Percentiles rank a stretch among this genome's conserved stretches.
Conservation (phyloP, 1,139 yeast genomes). For the Suhomyces bribrorum region DNA sequence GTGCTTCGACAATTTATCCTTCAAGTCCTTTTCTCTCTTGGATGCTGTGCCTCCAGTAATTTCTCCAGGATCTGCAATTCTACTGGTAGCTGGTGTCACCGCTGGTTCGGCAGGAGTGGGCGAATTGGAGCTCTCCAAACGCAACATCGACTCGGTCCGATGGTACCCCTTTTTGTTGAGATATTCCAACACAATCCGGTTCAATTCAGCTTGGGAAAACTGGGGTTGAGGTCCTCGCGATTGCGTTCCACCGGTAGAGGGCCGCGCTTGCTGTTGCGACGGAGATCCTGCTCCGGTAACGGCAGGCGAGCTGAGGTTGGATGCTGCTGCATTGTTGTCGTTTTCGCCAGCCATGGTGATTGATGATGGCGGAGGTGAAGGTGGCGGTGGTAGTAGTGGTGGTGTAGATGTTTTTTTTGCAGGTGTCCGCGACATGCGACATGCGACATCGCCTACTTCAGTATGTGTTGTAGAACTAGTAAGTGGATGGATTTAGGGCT, state of each 20-base stretch:
- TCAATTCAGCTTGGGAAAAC: conserved; percentile 73
- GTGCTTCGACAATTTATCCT: conserved; percentile 30
- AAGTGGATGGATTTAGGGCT: no score
- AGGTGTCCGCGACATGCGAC: conserved; percentile 6
- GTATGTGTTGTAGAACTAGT: no score
- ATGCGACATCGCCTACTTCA: conserved; percentile 2
- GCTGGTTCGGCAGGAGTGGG: conserved; percentile 60
- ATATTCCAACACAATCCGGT: conserved; percentile 88
- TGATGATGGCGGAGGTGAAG: conserved; percentile 4
- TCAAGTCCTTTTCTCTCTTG: conserved; percentile 29
- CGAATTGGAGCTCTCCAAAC: conserved; percentile 80
- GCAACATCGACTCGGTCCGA: conserved; percentile 88
- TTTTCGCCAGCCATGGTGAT: conserved; percentile 3
- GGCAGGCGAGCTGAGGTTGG: conserved; percentile 4
- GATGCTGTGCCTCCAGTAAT: conserved; percentile 27
- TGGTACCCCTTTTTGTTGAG: conserved; percentile 92
- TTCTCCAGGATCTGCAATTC: conserved; percentile 42
- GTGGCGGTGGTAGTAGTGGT: conserved; percentile 4
- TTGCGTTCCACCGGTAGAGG: conserved; percentile 9
- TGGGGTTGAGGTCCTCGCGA: conserved; percentile 35
- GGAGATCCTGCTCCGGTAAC: conserved; percentile 10
- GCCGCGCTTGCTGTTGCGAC: conserved; percentile 10
- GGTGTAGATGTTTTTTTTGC: conserved; percentile 3
- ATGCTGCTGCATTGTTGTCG: conserved; percentile 4
- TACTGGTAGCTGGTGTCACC: conserved; percentile 44